Evolutionary conservation across 2,329 filamentous ascomycete species (phyloP), one percentile per base, ranked within the genome.

Genomic region (Lachnellula occidentalis): DNA sequence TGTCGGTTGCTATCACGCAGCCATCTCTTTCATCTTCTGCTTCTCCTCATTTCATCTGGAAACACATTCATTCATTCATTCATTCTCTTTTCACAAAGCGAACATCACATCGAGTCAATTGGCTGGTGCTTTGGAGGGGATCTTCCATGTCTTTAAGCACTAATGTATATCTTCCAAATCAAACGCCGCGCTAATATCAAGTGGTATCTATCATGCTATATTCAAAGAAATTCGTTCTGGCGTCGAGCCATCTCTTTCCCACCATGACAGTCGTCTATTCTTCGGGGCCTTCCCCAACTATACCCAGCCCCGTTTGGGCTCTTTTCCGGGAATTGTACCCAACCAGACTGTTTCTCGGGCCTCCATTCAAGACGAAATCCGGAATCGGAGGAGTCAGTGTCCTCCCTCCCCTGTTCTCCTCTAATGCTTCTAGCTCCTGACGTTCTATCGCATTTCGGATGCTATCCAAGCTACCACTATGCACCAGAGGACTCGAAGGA

Each of bases 341-440:
- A n/a, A 71, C 64, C 61, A 80, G 69, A 63, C 76, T 81, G 24
- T 73, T 74, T 54, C 75, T 72, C 49, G 74, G 69, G n/a, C 78
- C 78, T 0, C 78, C 76, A 54, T 74, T 77, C 53, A 85, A 67
- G 36, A 84, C 76, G 76, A 80, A 85, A 6, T 82, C 80, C 0
- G 82, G 82, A 41, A 85, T 81, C 1, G 81, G 81, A 11, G 82
- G 80, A 9, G 80, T 83, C 71, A 83, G 74, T 39, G 74, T 76
- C 72, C 77, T 78, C 76, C 66, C 65, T 45, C 56, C 43, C 21
- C 49, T 57, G 42, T 54, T 51, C 47, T 53, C 54, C 57, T 64
- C 53, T 47, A 55, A 46, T 15, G 45, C 50, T 24, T 60, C 62
- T 12, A 60, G 43, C 27, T 67, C 64, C 45, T 76, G 58, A 21